phyloP scores from a whole-genome alignment of 148 eudicot species.

The Cornus suecica region DNA sequence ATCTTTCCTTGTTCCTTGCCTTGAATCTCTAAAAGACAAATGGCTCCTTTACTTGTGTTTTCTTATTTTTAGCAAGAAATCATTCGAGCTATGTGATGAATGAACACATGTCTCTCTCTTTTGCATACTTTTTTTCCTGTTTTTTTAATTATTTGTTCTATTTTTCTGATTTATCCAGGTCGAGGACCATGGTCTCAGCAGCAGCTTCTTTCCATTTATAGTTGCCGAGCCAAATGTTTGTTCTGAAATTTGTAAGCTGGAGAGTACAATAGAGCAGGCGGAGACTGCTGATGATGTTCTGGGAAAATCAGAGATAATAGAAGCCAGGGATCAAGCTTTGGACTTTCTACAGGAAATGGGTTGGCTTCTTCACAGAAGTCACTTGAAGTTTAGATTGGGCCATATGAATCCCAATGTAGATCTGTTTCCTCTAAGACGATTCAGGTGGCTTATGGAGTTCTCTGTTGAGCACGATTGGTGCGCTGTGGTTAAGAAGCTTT shows the following conservation, averaged over 20 bases:
- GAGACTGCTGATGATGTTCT: constrained; percentile 31
- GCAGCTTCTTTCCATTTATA: constrained; percentile 89
- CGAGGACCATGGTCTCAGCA: constrained; percentile 71
- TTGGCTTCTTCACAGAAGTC: constrained; percentile 82
- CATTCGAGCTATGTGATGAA: not conserved
- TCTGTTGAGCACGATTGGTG: constrained; percentile 81
- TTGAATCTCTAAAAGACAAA: not conserved
- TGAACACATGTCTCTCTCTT: not conserved
- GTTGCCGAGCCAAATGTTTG: constrained; percentile 88
- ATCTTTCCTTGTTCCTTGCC: not conserved
- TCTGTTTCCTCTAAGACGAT: constrained; percentile 62
- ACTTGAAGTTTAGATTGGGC: constrained; percentile 32
- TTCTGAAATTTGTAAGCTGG: constrained; percentile 79
- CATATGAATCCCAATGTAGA: constrained; percentile 29
- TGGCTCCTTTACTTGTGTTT: not conserved
- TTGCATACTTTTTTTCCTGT: not conserved
- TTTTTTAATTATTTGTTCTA: not conserved
- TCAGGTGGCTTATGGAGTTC: constrained; percentile 73
- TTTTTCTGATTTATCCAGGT: constrained; percentile 40
- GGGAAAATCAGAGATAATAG: constrained; percentile 22
- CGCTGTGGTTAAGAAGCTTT: constrained; percentile 74
- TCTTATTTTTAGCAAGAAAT: not conserved
- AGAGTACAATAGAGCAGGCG: constrained; percentile 43
- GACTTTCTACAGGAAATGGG: constrained; percentile 92
- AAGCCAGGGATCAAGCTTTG: constrained; percentile 47